Percentiles rank a stretch among this genome's conserved stretches.
Conservation (phyloP, 2,329 filamentous ascomycete genomes). For the Ceratocystis albifundus region DNA sequence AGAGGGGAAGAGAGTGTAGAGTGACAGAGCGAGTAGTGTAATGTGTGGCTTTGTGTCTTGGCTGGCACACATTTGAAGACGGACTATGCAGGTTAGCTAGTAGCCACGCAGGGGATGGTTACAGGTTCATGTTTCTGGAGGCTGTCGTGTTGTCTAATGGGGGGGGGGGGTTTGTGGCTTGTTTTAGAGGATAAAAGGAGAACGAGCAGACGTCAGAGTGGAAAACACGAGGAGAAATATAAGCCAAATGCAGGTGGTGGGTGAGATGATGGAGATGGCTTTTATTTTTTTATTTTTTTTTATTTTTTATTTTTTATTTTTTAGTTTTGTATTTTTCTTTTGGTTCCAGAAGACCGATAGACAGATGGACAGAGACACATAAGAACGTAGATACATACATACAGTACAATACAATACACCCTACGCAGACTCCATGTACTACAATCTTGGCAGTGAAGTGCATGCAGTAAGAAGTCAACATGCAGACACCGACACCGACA, state of each 20-base stretch:
- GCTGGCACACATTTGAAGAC: slow-evolving; percentile 1
- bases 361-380: neutral
- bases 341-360: too few species aligned
- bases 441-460: neutral
- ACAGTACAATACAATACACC: too few species aligned
- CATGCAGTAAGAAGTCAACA: neutral
- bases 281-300: too few species aligned
- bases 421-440: neutral
- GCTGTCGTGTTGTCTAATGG: neutral
- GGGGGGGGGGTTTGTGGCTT: too few species aligned
- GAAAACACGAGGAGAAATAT: too few species aligned
- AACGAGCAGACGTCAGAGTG: too few species aligned
- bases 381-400: too few species aligned
- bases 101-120: neutral
- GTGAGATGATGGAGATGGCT: neutral
- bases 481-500: neutral
- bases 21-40: neutral
- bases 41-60: neutral
- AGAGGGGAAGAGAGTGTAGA: neutral
- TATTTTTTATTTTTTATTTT: too few species aligned
- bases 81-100: neutral
- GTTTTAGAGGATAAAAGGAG: too few species aligned
- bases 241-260: neutral
- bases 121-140: neutral
- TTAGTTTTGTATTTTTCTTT: too few species aligned